These are phyloP conservation scores for Euphorbia peplus DNA, from an alignment of 345 rosid species.

Conservation along the genomic window DNA sequence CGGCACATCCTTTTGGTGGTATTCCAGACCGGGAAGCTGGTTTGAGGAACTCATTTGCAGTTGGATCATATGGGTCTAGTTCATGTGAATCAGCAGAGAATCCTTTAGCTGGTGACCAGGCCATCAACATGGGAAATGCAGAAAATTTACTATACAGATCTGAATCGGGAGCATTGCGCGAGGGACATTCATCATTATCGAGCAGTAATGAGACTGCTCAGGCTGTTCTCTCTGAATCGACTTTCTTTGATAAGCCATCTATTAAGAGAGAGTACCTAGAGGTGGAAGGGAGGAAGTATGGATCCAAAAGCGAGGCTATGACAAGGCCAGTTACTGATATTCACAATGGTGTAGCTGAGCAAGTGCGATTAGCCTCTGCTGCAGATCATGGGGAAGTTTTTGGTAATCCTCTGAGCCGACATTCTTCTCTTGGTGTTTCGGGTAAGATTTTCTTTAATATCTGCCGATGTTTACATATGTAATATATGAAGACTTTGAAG, in stretches of 20 bases:
- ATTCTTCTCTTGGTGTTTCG: conserved; percentile 36
- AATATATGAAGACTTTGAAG: background rate
- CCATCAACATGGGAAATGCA: conserved; percentile 25
- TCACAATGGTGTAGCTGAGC: conserved; percentile 36
- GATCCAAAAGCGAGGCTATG: conserved; percentile 26
- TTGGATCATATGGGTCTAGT: conserved; percentile 49
- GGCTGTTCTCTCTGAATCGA: conserved; percentile 30
- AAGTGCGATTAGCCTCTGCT: conserved; percentile 30
- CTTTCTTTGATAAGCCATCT: conserved; percentile 25
- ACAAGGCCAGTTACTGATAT: conserved; percentile 36
- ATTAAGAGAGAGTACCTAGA: conserved; percentile 32
- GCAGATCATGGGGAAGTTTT: conserved; percentile 28
- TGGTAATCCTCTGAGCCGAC: conserved; percentile 33
- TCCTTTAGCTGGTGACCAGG: conserved; percentile 29
- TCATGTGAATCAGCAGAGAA: conserved; percentile 30
- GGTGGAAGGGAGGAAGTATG: conserved; percentile 33
- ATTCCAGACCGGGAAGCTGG: conserved; percentile 40
- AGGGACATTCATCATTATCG: conserved; percentile 28
- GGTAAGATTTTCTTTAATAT: conserved; percentile 21
- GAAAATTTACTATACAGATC: conserved; percentile 36
- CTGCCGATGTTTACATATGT: background rate
- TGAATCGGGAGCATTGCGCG: conserved; percentile 30
- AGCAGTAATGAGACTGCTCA: conserved; percentile 28
- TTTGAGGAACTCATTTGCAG: conserved; percentile 36
- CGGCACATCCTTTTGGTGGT: conserved; percentile 31